Conservation (phyloP, 805 yeast genomes). For the Starmerella apicola region DNA sequence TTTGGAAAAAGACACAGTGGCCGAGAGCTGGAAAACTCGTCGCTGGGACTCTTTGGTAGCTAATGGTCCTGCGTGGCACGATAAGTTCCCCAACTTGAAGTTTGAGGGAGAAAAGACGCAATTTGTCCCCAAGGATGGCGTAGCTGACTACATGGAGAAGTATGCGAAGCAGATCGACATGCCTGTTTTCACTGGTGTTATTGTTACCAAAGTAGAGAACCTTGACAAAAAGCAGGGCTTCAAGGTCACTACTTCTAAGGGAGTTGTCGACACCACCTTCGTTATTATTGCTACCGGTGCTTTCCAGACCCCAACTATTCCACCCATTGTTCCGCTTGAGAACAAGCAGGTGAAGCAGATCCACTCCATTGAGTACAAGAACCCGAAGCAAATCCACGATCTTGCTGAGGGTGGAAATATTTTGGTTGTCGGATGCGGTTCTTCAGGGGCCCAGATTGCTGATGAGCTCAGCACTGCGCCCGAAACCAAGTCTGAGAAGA, state of each 20-base stretch:
- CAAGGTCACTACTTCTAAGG: slow-evolving; percentile 4
- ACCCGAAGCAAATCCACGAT: slow-evolving; percentile 10
- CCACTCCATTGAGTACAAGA: slow-evolving; percentile 13
- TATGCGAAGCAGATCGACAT: slow-evolving; percentile 9
- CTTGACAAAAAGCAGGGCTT: slow-evolving; percentile 2
- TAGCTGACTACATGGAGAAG: slow-evolving; percentile 13
- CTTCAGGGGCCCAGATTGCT: slow-evolving; percentile 19
- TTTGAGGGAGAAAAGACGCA: slow-evolving; percentile 5
- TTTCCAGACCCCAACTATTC: slow-evolving; percentile 15
- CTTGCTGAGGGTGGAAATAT: too few species aligned
- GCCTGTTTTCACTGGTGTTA: slow-evolving; percentile 10
- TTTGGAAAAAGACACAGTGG: slow-evolving; percentile 10
- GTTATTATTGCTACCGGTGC: slow-evolving; percentile 18
- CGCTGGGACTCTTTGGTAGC: slow-evolving; percentile 19
- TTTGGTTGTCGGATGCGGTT: slow-evolving; percentile 17
- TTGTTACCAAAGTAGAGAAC: slow-evolving; percentile 5
- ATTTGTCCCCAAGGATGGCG: slow-evolving; percentile 10
- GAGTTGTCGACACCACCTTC: neutral
- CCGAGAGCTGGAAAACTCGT: slow-evolving; percentile 17
- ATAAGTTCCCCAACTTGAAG: slow-evolving; percentile 14
- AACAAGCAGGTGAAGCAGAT: slow-evolving; percentile 4
- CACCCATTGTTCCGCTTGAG: slow-evolving; percentile 8
- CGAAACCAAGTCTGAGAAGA: neutral
- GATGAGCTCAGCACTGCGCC: slow-evolving; percentile 11
- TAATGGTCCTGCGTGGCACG: slow-evolving; percentile 20